These are phyloP conservation scores for Septoria linicola DNA, from an alignment of 2,329 filamentous ascomycete species.

Conservation along the genomic window DNA sequence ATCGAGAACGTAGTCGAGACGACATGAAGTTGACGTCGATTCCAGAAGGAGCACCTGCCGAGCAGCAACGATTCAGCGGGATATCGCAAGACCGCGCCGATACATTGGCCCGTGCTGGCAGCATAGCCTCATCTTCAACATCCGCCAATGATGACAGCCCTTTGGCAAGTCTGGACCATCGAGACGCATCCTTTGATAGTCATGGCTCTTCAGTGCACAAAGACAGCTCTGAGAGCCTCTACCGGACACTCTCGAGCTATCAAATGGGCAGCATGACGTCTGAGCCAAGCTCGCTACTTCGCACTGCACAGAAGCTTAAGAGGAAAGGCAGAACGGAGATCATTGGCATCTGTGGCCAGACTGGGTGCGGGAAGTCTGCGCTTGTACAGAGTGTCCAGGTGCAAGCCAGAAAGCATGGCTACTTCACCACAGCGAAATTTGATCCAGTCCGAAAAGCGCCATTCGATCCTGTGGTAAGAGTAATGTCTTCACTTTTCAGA, in stretches of 20 bases:
- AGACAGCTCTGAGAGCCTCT: constrained; percentile 25
- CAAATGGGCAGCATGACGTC: constrained; percentile 18
- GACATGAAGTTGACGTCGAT: constrained; percentile 43
- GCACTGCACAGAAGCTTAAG: constrained; percentile 50
- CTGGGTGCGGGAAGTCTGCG: constrained; percentile 61
- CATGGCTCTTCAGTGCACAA: constrained; percentile 19
- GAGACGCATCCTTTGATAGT: constrained; percentile 22
- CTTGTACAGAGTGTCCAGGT: constrained; percentile 59
- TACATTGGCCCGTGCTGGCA: constrained; percentile 16
- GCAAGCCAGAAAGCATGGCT: constrained; percentile 57
- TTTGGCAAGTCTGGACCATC: constrained; percentile 11
- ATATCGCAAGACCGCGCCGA: constrained; percentile 17
- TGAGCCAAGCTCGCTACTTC: constrained; percentile 35
- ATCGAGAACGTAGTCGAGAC: constrained; percentile 45
- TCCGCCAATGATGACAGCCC: constrained; percentile 20
- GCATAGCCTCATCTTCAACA: constrained; percentile 21
- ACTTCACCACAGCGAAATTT: constrained; percentile 61
- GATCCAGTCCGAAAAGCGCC: constrained; percentile 59
- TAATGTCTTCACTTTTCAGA: constrained; percentile 61
- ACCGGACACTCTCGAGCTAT: constrained; percentile 24
- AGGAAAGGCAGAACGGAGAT: constrained; percentile 59
- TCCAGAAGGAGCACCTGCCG: constrained; percentile 30
- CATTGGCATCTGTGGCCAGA: constrained; percentile 56
- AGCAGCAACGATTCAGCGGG: constrained; percentile 19
- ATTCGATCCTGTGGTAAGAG: constrained; percentile 60